phyloP scores from a whole-genome alignment of 2,329 filamentous ascomycete genomes.

The Coniella lustricola region DNA sequence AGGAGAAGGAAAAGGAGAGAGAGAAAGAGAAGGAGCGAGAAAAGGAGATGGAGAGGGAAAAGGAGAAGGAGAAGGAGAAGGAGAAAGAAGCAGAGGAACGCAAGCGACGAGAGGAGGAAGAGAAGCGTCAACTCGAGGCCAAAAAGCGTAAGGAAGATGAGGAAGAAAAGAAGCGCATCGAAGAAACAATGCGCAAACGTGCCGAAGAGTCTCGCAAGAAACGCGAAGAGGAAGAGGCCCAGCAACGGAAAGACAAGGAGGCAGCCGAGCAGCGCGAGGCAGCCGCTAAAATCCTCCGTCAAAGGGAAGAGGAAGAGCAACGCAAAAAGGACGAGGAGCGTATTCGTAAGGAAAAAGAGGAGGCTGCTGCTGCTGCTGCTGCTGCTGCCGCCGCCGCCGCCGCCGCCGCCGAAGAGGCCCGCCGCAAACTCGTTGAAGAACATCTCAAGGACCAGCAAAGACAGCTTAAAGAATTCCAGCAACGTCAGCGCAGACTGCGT shows the following conservation, averaged over 20 bases:
- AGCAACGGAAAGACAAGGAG: slow-evolving; percentile 36
- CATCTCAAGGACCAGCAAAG: slow-evolving; percentile 45
- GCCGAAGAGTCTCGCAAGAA: slow-evolving; percentile 23
- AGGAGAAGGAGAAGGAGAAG: slow-evolving; percentile 23
- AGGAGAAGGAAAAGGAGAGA: slow-evolving; percentile 21
- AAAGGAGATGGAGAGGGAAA: slow-evolving; percentile 20
- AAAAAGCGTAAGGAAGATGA: slow-evolving; percentile 29
- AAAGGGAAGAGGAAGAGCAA: slow-evolving; percentile 42
- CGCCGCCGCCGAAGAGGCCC: slow-evolving; percentile 39
- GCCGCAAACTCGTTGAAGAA: slow-evolving; percentile 44
- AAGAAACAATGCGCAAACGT: slow-evolving; percentile 26
- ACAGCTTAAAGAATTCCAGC: slow-evolving; percentile 35
- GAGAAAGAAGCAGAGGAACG: slow-evolving; percentile 25
- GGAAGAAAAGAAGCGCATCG: slow-evolving; percentile 26
- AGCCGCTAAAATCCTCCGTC: slow-evolving; percentile 43
- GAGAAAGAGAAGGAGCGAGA: slow-evolving; percentile 20
- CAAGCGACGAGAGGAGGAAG: slow-evolving; percentile 21
- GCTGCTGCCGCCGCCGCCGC: slow-evolving; percentile 34
- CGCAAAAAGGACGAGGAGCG: slow-evolving; percentile 43
- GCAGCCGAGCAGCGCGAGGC: slow-evolving; percentile 34
- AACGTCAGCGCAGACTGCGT: slow-evolving; percentile 38
- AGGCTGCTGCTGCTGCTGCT: slow-evolving; percentile 32
- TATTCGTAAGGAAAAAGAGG: slow-evolving; percentile 43
- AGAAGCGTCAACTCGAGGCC: slow-evolving; percentile 8
- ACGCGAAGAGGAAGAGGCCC: slow-evolving; percentile 28